Percentiles rank a stretch among this genome's conserved stretches.
These are phyloP conservation scores for Sclerotinia glacialis DNA, from an alignment of 2,329 filamentous ascomycete genomes.

Conservation along the genomic window DNA sequence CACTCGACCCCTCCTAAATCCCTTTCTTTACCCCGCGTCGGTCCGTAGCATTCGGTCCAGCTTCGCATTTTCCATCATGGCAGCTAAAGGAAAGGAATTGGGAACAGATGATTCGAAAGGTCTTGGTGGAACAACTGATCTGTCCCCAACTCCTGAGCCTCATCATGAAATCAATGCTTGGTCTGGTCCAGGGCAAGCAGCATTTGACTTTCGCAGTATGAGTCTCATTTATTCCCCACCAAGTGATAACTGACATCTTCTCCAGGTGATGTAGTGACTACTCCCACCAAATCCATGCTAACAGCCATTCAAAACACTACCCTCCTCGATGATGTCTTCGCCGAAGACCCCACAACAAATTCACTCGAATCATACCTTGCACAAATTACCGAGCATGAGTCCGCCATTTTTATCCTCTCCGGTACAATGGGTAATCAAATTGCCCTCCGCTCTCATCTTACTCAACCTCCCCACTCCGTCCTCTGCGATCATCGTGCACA, in stretches of 20 bases:
- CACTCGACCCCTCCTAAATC: neutral
- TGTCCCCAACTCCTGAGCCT: constrained; percentile 22
- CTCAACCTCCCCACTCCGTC: constrained; percentile 75
- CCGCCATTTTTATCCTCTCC: constrained; percentile 76
- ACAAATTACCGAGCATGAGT: constrained; percentile 69
- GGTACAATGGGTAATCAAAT: constrained; percentile 96
- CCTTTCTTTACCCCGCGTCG: constrained; percentile 1
- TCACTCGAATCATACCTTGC: constrained; percentile 74
- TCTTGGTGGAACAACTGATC: constrained; percentile 26
- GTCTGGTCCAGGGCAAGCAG: constrained; percentile 37
- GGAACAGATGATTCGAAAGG: constrained; percentile 20
- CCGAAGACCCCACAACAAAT: constrained; percentile 75
- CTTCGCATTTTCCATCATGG: neutral
- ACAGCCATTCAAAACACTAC: constrained; percentile 70
- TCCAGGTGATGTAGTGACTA: constrained; percentile 67
- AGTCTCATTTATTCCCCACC: neutral
- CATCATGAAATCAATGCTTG: constrained; percentile 33
- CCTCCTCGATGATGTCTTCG: constrained; percentile 79
- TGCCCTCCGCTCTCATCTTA: constrained; percentile 72
- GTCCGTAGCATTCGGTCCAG: neutral
- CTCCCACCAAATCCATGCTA: constrained; percentile 78
- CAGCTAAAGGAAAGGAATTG: constrained; percentile 1
- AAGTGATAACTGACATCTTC: constrained; percentile 3
- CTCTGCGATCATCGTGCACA: constrained; percentile 78
- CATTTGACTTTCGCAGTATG: constrained; percentile 40